Conservation (phyloP, 495 filamentous ascomycete species). For the Geoglossum glabrum region DNA sequence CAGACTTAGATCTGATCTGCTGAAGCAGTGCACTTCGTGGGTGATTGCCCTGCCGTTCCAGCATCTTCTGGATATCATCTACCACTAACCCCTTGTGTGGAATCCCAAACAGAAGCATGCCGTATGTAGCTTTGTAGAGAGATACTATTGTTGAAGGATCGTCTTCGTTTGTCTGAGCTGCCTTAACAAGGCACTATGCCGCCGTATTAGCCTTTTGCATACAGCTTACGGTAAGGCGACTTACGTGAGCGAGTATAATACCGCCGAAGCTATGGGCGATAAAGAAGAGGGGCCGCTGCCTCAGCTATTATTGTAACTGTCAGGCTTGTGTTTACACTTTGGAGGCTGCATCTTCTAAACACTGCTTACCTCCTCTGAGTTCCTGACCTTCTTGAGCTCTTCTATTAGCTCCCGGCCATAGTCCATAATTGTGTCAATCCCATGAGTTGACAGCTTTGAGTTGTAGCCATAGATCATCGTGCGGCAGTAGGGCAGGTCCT, state of each 20-base stretch:
- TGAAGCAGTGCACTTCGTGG: background rate
- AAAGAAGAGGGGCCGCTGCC: conserved; percentile 54
- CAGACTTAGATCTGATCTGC: conserved; percentile 7
- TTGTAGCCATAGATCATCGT: conserved; percentile 15
- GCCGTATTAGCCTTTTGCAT: background rate
- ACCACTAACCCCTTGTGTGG: conserved; percentile 45
- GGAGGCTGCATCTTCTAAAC: too few species aligned
- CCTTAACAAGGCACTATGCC: conserved; percentile 2
- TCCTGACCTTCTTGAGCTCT: background rate
- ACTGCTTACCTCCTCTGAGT: background rate
- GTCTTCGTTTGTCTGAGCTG: conserved; percentile 2
- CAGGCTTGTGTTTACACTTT: too few species aligned
- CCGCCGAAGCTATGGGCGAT: conserved; percentile 75
- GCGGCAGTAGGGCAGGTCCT: conserved; percentile 7
- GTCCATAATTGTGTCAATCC: background rate
- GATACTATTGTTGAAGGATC: conserved; percentile 12
- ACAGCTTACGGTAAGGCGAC: background rate
- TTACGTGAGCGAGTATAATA: conserved; percentile 42
- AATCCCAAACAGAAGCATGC: conserved; percentile 67
- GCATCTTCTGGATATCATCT: conserved; percentile 17
- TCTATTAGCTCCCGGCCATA: background rate
- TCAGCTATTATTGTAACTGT: too few species aligned
- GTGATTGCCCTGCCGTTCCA: conserved; percentile 6
- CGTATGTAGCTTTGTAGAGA: conserved; percentile 24
- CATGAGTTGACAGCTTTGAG: conserved; percentile 6